These are phyloP conservation scores for Chloranthus sessilifolius DNA, from an alignment of 164 flowering plant species.

Conservation along the genomic window DNA sequence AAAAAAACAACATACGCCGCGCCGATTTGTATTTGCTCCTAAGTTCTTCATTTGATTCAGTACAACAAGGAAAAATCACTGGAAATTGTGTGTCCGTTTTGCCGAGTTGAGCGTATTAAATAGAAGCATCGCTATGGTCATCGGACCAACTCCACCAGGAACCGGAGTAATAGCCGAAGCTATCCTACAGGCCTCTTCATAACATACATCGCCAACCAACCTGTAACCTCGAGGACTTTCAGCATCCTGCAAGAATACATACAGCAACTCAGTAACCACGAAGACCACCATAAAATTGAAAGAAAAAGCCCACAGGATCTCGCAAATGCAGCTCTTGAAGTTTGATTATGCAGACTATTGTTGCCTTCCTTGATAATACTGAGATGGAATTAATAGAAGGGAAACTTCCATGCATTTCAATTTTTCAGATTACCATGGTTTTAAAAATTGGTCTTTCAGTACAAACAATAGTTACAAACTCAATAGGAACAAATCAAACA, in stretches of 20 bases:
- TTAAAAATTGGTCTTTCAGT: no score
- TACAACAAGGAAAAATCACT: constrained; percentile 20
- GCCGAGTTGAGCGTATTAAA: constrained; percentile 81
- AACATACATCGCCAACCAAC: constrained; percentile 93
- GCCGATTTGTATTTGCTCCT: no score
- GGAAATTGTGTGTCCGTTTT: constrained; percentile 52
- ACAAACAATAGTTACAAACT: no score
- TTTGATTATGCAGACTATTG: no score
- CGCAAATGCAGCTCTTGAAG: neutral
- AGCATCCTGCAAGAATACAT: constrained; percentile 54
- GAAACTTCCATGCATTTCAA: no score
- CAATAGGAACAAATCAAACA: no score
- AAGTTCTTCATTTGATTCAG: no score
- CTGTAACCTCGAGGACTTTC: constrained; percentile 65
- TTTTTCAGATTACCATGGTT: no score
- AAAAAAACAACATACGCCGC: no score
- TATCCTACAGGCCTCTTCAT: constrained; percentile 69
- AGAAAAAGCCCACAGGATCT: neutral
- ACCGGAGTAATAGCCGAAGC: constrained; percentile 98
- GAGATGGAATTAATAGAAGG: no score
- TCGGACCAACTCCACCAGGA: constrained; percentile 98
- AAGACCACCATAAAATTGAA: no score
- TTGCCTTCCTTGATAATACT: no score
- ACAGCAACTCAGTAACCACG: constrained; percentile 7
- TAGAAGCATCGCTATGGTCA: constrained; percentile 98